These are phyloP conservation scores for Fusarium luffae DNA, from an alignment of 2,329 filamentous ascomycete genomes.

Conservation along the genomic window DNA sequence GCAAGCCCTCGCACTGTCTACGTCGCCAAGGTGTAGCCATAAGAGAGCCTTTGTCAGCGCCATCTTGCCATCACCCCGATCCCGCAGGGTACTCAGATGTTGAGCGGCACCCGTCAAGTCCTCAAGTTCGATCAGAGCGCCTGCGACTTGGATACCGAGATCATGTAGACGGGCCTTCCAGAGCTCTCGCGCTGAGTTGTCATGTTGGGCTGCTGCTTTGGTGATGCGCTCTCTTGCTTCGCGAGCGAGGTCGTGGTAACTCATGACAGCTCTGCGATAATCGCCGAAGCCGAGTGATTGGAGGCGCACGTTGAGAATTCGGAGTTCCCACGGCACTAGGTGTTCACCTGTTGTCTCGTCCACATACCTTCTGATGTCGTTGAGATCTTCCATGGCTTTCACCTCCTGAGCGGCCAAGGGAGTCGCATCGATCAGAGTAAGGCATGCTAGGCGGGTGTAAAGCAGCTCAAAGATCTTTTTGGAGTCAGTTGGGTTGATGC, in stretches of 20 bases:
- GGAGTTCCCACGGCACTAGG: slow-evolving; percentile 87
- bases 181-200: slow-evolving; percentile 66
- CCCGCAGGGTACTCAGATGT: slow-evolving; percentile 72
- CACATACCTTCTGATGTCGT: slow-evolving; percentile 65
- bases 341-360: slow-evolving; percentile 66
- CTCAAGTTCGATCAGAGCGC: slow-evolving; percentile 84
- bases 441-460: slow-evolving; percentile 82
- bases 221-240: slow-evolving; percentile 75
- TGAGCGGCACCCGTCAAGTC: slow-evolving; percentile 82
- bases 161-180: slow-evolving; percentile 82
- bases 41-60: slow-evolving; percentile 70
- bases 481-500: slow-evolving; percentile 66
- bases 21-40: slow-evolving; percentile 82
- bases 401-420: slow-evolving; percentile 75
- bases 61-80: slow-evolving; percentile 54
- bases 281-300: slow-evolving; percentile 90
- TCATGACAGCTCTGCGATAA: slow-evolving; percentile 84
- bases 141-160: slow-evolving; percentile 74
- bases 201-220: slow-evolving; percentile 56
- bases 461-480: slow-evolving; percentile 78
- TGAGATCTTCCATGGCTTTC: slow-evolving; percentile 71
- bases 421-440: slow-evolving; percentile 81
- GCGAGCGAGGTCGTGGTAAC: slow-evolving; percentile 86
- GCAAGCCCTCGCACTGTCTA: slow-evolving; percentile 71
- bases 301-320: slow-evolving; percentile 83